Evolutionary conservation across 495 filamentous ascomycete species (phyloP).

Genomic region (Daldinia decipiens): DNA sequence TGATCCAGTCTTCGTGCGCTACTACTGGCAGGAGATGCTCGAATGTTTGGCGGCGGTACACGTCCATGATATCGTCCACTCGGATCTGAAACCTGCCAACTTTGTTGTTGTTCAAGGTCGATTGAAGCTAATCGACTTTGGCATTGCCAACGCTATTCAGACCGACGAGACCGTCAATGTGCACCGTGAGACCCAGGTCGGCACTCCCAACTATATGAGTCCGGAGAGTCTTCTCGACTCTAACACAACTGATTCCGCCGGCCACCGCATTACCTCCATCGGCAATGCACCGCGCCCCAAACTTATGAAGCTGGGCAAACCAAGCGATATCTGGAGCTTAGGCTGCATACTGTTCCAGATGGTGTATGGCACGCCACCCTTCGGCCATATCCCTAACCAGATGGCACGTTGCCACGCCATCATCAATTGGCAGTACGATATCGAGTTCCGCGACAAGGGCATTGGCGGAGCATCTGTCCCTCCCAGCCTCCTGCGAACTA

Average conservation of each 20-base stretch:
- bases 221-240: conserved; percentile 92
- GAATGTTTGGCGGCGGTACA: conserved; percentile 93
- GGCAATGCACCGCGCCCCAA: conserved; percentile 65
- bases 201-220: conserved; percentile 98
- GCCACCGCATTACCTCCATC: conserved; percentile 45
- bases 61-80: conserved; percentile 89
- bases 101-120: conserved; percentile 87
- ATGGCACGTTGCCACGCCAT: conserved; percentile 81
- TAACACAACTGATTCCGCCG: conserved; percentile 68
- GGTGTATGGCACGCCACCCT: conserved; percentile 92
- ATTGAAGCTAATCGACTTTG: conserved; percentile 92
- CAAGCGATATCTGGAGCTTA: conserved; percentile 94
- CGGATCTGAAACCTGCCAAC: conserved; percentile 94
- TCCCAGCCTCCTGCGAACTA: conserved; percentile 71
- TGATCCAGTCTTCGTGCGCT: conserved; percentile 89
- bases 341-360: conserved; percentile 98
- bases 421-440: conserved; percentile 83
- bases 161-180: conserved; percentile 95
- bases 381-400: conserved; percentile 88
- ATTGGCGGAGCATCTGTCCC: conserved; percentile 80
- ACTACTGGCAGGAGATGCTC: conserved; percentile 99
- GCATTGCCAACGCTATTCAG: conserved; percentile 96
- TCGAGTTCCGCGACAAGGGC: conserved; percentile 81
- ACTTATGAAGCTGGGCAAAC: conserved; percentile 94
- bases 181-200: conserved; percentile 92